Evolutionary conservation across 441 rosid species (phyloP), one percentile per base, ranked within the genome.

Genomic region (Metrosideros polymorpha): DNA sequence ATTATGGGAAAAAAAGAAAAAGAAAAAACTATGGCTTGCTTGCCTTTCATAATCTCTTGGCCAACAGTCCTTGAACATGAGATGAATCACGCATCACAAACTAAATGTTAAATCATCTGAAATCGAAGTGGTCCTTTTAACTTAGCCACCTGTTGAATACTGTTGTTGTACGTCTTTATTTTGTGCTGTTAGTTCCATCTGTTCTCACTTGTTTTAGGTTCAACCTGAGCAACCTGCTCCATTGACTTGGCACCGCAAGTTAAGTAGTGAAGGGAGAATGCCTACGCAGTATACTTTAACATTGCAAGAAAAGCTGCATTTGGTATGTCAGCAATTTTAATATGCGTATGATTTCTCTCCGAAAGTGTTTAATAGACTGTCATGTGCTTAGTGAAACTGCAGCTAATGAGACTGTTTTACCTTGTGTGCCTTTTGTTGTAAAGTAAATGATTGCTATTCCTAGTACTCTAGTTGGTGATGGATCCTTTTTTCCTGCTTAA

Each of bases 181-280:
- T 66, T 13, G 7, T 2, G 6, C 47, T 19, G 47, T 66, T 66
- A 66, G 79, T 35, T 66, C 43, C 45, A 66, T 66, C 77, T 66
- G 79, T 43, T 55, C 66, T 39, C 82, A 30, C 18, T 85, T 24
- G 86, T 75, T 84, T 85, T 83, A 97, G 98, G 92, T 90, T 83
- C 92, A 89, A 85, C 88, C 89, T 13, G 96, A 90, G 12, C 88
- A 88, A 87, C 92, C 93, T 85, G 92, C 98, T 66, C 87, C 89
- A 29, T 71, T 96, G 76, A 92, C 98, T 86, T 97, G 99, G 99
- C 91, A 92, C 86, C 92, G 98, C 35, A 88, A 87, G 89, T 86
- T 97, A 87, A 90, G 92, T 83, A 82, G 90, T 85, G 90, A 86
- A 71, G 89, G 85, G 50, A 94, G 91, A 75, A 63, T 85, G 53